Evolutionary conservation across 2,329 filamentous ascomycete genomes (phyloP), one percentile per base, ranked within the genome.

Genomic region (Fusarium goolgardi): DNA sequence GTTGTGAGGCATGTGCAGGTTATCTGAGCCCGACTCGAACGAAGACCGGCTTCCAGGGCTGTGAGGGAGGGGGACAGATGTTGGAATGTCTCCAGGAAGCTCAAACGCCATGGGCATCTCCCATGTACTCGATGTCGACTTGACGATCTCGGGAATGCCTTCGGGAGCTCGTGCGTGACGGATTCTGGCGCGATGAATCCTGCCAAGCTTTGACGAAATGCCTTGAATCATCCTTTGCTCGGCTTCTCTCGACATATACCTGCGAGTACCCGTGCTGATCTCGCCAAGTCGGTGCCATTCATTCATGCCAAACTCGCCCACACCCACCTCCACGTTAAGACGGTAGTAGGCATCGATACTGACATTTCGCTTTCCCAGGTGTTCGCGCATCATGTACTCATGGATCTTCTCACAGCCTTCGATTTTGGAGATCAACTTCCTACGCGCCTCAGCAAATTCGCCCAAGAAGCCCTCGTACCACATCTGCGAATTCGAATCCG

Each of bases 221-320:
- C 90, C 87, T 54, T 91, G 83, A 9, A 93, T 92, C 85, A 93
- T 92, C 71, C 82, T 85, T 76, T 97, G 92, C 59, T 96, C 90
- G 1, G 89, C 88, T 13, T 86, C 84, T 64, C 90, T 90, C 10
- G 85, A 82, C 54, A 99, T 86, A 76, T 98, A 99, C 67, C 91
- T 88, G 70, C 92, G 87, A 0, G 96, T 99, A 75, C 91, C 91
- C 16, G 93, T 97, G 81, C 93, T 97, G 80, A 99, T 98, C 53
- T 97, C 95, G 27, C 92, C 91, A n/a, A 98, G 82, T 5, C 94
- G 88, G 73, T 93, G 88, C 96, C 96, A 99, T 77, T 98, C 96
- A 76, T 98, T 99, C 94, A 99, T 98, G 52, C 92, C 95, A 77
- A 97, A 98, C 76, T 98, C 96, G 54, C 95, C 94, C 5, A 98